Conservation (phyloP, 2,329 filamentous ascomycete genomes). For the Myrmaecium sp. region DNA sequence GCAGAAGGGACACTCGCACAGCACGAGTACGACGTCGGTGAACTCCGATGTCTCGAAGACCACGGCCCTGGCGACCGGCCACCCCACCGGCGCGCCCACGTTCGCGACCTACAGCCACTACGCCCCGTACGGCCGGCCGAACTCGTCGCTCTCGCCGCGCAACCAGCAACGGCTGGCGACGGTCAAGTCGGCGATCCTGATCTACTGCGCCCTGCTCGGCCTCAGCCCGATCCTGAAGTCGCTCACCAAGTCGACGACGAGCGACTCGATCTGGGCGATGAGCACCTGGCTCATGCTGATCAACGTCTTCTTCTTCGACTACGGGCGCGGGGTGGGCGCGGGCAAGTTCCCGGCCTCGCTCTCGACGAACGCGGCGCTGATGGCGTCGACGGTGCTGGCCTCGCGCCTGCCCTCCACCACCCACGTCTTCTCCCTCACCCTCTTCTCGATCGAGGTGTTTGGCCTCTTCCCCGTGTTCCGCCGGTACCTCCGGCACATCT, state of each 20-base stretch:
- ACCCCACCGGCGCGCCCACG: conserved; percentile 19
- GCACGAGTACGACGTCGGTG: conserved; percentile 39
- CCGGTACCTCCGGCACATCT: conserved; percentile 68
- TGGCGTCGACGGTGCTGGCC: conserved; percentile 89
- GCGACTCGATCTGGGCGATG: conserved; percentile 94
- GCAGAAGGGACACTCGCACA: conserved; percentile 27
- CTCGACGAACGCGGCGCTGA: conserved; percentile 88
- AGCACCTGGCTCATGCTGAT: conserved; percentile 83
- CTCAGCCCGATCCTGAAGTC: conserved; percentile 93
- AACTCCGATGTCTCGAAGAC: conserved; percentile 27
- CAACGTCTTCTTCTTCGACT: conserved; percentile 98
- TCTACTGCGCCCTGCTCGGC: conserved; percentile 82
- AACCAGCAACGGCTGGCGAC: conserved; percentile 56
- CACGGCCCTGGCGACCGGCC: conserved; percentile 9
- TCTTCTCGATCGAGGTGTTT: conserved; percentile 96
- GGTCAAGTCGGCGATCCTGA: conserved; percentile 79
- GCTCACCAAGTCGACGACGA: conserved; percentile 80
- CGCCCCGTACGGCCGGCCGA: conserved; percentile 18
- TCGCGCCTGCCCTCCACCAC: conserved; percentile 78
- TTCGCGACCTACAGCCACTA: conserved; percentile 23
- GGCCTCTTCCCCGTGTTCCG: conserved; percentile 94
- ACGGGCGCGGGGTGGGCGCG: conserved; percentile 50
- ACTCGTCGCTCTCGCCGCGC: conserved; percentile 31
- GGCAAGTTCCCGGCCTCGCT: conserved; percentile 54
- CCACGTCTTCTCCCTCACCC: conserved; percentile 83